Conservation (phyloP, 176 grass and related monocot genomes). For the Carex myosuroides region DNA sequence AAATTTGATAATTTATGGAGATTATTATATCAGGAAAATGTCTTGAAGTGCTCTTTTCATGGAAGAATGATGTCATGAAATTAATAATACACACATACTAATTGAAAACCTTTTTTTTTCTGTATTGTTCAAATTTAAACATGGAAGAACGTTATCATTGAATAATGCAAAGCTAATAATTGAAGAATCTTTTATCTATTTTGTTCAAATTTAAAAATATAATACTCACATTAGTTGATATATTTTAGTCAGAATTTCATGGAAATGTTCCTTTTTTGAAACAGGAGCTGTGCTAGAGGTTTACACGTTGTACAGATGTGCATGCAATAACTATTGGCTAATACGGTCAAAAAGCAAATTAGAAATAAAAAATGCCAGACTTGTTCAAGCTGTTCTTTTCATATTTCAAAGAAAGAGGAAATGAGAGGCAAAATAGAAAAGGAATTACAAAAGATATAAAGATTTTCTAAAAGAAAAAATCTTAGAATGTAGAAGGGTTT, state of each 20-base stretch:
- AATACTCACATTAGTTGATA: neutral
- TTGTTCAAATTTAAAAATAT: neutral
- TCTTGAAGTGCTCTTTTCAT: neutral
- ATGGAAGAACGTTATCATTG: no score
- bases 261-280: no score
- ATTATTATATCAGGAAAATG: neutral
- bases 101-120: neutral
- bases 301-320: conserved; percentile 6
- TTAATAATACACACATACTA: neutral
- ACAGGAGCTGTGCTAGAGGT: neutral
- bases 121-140: no score
- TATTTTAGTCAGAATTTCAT: neutral
- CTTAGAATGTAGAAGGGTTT: neutral
- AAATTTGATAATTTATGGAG: neutral
- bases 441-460: neutral
- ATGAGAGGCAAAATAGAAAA: neutral
- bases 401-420: neutral
- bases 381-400: conserved; percentile 3
- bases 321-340: conserved; percentile 5
- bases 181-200: no score
- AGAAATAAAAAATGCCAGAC: neutral
- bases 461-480: no score
- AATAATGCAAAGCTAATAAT: no score
- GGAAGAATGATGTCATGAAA: neutral
- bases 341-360: neutral